Percentiles rank a stretch among this genome's conserved stretches.
Evolutionary conservation across 2,329 filamentous ascomycete species (phyloP).

Genomic region (Blumeria graminis): DNA sequence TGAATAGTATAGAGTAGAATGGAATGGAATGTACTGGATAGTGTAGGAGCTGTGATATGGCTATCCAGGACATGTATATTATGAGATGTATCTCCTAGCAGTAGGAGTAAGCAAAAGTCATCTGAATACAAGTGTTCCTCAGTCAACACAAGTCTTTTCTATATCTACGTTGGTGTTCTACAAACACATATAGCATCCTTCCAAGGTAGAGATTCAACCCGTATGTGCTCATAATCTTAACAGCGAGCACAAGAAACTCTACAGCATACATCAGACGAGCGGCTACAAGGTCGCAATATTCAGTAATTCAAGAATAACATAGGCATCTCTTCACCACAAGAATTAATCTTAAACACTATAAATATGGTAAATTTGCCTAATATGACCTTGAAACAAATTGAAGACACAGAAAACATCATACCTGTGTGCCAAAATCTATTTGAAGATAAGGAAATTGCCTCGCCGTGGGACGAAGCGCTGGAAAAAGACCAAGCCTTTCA

Average conservation of each 20-base stretch:
- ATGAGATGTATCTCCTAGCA: too few species aligned
- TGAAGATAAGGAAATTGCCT: conserved; percentile 1
- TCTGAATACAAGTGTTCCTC: too few species aligned
- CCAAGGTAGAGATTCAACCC: too few species aligned
- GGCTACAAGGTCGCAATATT: background rate
- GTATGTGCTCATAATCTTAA: too few species aligned
- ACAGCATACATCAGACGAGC: background rate
- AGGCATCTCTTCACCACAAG: background rate
- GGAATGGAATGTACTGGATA: too few species aligned
- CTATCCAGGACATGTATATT: too few species aligned
- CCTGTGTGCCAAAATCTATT: background rate
- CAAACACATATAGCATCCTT: too few species aligned
- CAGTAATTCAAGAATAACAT: background rate
- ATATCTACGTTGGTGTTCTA: too few species aligned
- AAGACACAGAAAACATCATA: background rate
- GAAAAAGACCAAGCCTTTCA: conserved; percentile 1
- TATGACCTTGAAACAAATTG: background rate
- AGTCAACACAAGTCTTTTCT: too few species aligned
- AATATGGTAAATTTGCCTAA: background rate
- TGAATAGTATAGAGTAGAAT: too few species aligned
- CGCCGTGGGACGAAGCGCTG: background rate
- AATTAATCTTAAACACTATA: conserved; percentile 1
- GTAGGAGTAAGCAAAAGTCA: too few species aligned
- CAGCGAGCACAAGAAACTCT: background rate
- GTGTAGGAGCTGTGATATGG: too few species aligned